These are phyloP conservation scores for Cochlearia excelsa DNA, from an alignment of 345 rosid species.

Conservation along the genomic window DNA sequence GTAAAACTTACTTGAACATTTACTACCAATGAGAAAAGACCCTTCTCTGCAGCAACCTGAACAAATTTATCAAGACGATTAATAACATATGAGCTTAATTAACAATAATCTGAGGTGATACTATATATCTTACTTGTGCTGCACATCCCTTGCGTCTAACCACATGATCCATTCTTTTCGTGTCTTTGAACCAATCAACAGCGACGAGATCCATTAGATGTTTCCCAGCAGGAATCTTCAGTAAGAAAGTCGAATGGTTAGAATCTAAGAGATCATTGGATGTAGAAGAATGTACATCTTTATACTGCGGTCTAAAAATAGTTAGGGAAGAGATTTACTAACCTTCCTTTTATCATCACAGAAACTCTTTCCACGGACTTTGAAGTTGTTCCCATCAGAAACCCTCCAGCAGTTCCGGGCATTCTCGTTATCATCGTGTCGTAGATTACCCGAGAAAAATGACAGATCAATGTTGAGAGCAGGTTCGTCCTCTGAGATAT, in stretches of 20 bases:
- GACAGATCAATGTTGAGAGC: constrained; percentile 71
- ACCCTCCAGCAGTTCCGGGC: constrained; percentile 89
- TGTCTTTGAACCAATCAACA: constrained; percentile 98
- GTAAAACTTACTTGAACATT: constrained; percentile 71
- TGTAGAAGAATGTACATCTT: constrained; percentile 7
- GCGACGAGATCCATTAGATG: constrained; percentile 98
- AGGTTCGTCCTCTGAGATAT: constrained; percentile 72
- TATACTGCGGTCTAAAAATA: constrained; percentile 1
- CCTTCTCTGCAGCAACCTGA: constrained; percentile 73
- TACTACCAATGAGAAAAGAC: constrained; percentile 65
- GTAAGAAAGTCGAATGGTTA: constrained; percentile 28
- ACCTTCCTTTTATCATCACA: constrained; percentile 91
- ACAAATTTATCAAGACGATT: background rate
- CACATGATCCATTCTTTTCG: constrained; percentile 95
- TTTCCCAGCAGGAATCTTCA: constrained; percentile 91
- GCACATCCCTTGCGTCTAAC: constrained; percentile 93
- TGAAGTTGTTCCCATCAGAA: constrained; percentile 84
- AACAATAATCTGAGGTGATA: no score
- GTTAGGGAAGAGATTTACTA: constrained; percentile 6
- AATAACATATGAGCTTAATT: background rate
- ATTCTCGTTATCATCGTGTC: constrained; percentile 78
- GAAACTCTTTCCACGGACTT: constrained; percentile 91
- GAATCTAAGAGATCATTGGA: background rate
- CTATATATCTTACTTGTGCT: constrained; percentile 61
- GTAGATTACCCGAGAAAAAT: constrained; percentile 77